Evolutionary conservation across 2,329 filamentous ascomycete species (phyloP).

Genomic region (Calonectria ilicicola): DNA sequence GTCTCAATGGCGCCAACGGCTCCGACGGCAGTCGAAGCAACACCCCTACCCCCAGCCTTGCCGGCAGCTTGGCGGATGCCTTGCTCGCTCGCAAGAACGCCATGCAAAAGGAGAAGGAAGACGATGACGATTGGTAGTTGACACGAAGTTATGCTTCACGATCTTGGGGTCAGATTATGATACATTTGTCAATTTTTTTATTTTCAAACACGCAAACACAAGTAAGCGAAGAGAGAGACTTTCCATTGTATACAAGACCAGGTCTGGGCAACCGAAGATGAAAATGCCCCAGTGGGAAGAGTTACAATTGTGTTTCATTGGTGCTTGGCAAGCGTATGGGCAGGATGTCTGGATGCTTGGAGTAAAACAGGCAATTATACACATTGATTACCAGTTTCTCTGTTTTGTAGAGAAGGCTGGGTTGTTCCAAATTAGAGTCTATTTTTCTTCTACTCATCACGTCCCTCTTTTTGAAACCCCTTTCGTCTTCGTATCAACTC

Average conservation of each 20-base stretch:
- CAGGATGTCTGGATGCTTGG: slow-evolving; percentile 37
- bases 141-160: slow-evolving; percentile 41
- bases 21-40: slow-evolving; percentile 74
- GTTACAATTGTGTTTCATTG: slow-evolving; percentile 40
- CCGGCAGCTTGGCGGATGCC: slow-evolving; percentile 83
- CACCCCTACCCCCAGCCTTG: slow-evolving; percentile 78
- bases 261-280: slow-evolving; percentile 42
- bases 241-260: slow-evolving; percentile 42
- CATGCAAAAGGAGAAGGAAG: slow-evolving; percentile 77
- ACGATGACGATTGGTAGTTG: slow-evolving; percentile 77
- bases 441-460: slow-evolving; percentile 45
- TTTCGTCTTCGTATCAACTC: slow-evolving; percentile 73
- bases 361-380: slow-evolving; percentile 27
- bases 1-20: slow-evolving; percentile 67
- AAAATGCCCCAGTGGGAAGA: slow-evolving; percentile 30
- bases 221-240: slow-evolving; percentile 31
- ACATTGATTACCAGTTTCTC: slow-evolving; percentile 4
- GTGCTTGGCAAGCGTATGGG: slow-evolving; percentile 30
- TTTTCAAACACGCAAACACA: slow-evolving; percentile 25
- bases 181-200: slow-evolving; percentile 27
- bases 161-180: slow-evolving; percentile 35
- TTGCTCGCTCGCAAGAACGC: slow-evolving; percentile 80
- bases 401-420: slow-evolving; percentile 28
- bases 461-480: slow-evolving; percentile 46
- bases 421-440: slow-evolving; percentile 30